phyloP scores from a whole-genome alignment of 2,329 filamentous ascomycete species.

The Fulvia fulva region DNA sequence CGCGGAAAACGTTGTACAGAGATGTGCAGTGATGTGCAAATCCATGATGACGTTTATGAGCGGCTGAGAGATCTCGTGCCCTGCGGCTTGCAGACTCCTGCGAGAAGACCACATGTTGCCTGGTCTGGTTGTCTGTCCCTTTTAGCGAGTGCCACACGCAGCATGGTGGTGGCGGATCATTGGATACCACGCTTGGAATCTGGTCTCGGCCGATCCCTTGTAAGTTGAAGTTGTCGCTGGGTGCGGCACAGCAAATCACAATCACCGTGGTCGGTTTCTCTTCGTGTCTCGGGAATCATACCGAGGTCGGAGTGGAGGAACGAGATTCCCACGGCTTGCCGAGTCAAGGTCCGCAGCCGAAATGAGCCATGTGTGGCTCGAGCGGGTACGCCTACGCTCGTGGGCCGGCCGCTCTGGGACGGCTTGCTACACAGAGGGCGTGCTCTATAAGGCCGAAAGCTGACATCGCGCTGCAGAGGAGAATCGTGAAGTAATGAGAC shows the following conservation, averaged over 20 bases:
- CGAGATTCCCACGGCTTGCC: conserved; percentile 4
- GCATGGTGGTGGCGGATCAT: not conserved
- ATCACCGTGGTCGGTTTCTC: not conserved
- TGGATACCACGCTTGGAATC: not conserved
- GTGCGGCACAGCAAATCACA: not conserved
- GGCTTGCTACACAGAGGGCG: not conserved
- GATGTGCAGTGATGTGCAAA: not conserved
- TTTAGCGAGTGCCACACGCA: not conserved
- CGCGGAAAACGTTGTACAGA: no score
- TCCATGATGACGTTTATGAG: not conserved
- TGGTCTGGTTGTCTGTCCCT: not conserved
- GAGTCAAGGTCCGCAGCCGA: conserved; percentile 4
- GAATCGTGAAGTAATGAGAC: no score
- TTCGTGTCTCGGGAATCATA: not conserved
- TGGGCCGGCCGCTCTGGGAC: not conserved
- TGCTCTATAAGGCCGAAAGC: not conserved
- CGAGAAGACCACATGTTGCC: not conserved
- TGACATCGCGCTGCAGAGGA: not conserved
- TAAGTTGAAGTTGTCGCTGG: not conserved
- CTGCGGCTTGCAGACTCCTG: not conserved
- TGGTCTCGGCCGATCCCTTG: not conserved
- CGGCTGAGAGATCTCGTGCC: not conserved
- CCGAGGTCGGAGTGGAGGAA: not conserved
- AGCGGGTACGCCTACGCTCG: not conserved
- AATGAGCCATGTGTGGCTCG: not conserved